A percentile compares a stretch with the other conserved stretches of the same genome.
Evolutionary conservation across 495 filamentous ascomycete species (phyloP).

Genomic region (Coniosporium apollinis): DNA sequence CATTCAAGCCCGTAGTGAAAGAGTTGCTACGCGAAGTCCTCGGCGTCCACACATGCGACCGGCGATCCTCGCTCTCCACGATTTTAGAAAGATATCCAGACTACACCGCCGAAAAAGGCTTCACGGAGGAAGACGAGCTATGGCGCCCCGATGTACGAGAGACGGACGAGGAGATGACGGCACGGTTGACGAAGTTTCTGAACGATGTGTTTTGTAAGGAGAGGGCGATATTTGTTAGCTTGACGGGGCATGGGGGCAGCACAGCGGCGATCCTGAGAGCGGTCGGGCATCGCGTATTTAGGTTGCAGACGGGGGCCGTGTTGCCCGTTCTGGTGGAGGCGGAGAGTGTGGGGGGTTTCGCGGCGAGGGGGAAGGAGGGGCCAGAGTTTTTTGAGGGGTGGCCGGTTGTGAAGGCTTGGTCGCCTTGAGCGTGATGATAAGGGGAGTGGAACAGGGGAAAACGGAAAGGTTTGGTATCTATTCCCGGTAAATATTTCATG

Average conservation of each 20-base stretch:
- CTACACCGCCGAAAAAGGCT: constrained; percentile 44
- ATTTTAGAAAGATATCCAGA: constrained; percentile 41
- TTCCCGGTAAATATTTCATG: too few species aligned
- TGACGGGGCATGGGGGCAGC: constrained; percentile 54
- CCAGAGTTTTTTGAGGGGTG: constrained; percentile 1
- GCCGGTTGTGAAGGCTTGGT: constrained; percentile 1
- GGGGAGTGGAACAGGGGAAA: too few species aligned
- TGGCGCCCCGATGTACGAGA: constrained; percentile 18
- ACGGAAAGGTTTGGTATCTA: constrained; percentile 2
- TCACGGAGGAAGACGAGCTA: constrained; percentile 28
- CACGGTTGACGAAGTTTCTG: constrained; percentile 36
- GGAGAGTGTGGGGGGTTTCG: constrained; percentile 20
- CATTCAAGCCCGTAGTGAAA: constrained; percentile 48
- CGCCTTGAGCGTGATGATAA: neutral
- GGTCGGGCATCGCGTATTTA: constrained; percentile 43
- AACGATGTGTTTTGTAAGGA: constrained; percentile 47
- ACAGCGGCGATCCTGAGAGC: constrained; percentile 40
- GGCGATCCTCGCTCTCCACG: constrained; percentile 37
- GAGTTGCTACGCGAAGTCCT: constrained; percentile 56
- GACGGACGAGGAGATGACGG: constrained; percentile 31
- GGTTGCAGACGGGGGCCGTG: constrained; percentile 46
- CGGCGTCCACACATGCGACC: constrained; percentile 66
- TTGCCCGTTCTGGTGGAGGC: constrained; percentile 55
- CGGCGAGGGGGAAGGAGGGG: too few species aligned
- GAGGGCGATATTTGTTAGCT: constrained; percentile 41